Conservation (phyloP, 2,329 filamentous ascomycete species). For the Apiospora hydei region DNA sequence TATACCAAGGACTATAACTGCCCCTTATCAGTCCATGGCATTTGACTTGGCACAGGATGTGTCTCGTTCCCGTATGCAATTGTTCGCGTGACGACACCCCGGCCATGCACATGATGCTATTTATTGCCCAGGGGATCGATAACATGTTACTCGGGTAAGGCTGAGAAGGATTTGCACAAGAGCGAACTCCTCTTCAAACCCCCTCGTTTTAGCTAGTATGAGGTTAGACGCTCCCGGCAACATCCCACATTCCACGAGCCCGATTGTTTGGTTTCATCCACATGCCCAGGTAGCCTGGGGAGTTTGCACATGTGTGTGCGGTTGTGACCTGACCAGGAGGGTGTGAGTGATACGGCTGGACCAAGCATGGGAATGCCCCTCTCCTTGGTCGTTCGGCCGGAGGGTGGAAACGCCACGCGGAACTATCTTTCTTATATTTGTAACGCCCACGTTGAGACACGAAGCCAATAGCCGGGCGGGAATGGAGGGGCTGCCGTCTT, state of each 20-base stretch:
- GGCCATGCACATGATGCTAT: conserved; percentile 14
- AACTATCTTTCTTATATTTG: conserved; percentile 12
- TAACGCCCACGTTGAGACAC: conserved; percentile 14
- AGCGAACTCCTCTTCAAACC: background rate
- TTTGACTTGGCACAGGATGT: background rate
- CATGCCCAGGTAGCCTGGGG: background rate
- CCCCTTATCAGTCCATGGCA: background rate
- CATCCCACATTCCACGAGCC: conserved; percentile 18
- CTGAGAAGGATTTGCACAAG: background rate
- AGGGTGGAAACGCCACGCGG: conserved; percentile 7
- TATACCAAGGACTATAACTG: background rate
- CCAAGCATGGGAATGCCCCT: background rate
- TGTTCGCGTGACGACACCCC: conserved; percentile 1
- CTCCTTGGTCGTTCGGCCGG: background rate
- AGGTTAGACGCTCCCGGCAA: background rate
- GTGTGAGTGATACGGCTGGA: conserved; percentile 3
- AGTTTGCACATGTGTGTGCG: conserved; percentile 6
- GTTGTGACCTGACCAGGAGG: conserved; percentile 1
- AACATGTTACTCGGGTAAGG: conserved; percentile 10
- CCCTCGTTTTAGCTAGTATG: background rate
- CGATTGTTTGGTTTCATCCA: background rate
- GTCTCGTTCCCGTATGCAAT: conserved; percentile 2
- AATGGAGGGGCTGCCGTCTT: background rate
- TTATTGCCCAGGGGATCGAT: background rate
- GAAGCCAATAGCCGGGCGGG: background rate